Conservation (phyloP, 805 yeast genomes). For the Wickerhamomyces bisporus region DNA sequence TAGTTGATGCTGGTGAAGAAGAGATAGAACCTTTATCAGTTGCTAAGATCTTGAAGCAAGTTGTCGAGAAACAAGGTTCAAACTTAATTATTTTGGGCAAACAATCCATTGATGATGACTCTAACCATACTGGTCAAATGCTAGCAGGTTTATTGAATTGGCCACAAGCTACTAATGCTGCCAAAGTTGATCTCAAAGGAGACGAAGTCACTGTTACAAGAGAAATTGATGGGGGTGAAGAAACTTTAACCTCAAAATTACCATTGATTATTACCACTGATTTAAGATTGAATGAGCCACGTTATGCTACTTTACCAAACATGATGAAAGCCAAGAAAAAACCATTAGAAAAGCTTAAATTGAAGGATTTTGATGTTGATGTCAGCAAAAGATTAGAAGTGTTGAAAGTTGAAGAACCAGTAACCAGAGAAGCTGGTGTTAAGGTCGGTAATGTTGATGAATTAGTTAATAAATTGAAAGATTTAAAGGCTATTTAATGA, state of each 20-base stretch:
- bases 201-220: constrained; percentile 68
- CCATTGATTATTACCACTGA: constrained; percentile 92
- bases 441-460: constrained; percentile 81
- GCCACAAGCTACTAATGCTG: constrained; percentile 97
- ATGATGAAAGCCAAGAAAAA: constrained; percentile 98
- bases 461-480: constrained; percentile 72
- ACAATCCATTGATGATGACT: constrained; percentile 94
- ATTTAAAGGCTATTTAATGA: constrained; percentile 28
- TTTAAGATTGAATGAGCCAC: constrained; percentile 88
- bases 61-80: constrained; percentile 63
- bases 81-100: constrained; percentile 89
- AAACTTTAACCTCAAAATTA: constrained; percentile 66
- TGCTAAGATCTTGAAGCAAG: constrained; percentile 75
- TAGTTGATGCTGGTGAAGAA: constrained; percentile 69
- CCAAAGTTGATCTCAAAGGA: constrained; percentile 63
- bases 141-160: constrained; percentile 88
- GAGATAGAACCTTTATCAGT: constrained; percentile 84
- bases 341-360: constrained; percentile 66
- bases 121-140: constrained; percentile 95
- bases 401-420: constrained; percentile 79
- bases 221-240: constrained; percentile 95
- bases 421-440: constrained; percentile 74
- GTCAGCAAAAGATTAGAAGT: constrained; percentile 59
- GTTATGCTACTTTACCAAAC: constrained; percentile 93
- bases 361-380: constrained; percentile 68